These are phyloP conservation scores for Melanogaster broomeanus DNA, from an alignment of 768 basidiomycete species.

Conservation along the genomic window DNA sequence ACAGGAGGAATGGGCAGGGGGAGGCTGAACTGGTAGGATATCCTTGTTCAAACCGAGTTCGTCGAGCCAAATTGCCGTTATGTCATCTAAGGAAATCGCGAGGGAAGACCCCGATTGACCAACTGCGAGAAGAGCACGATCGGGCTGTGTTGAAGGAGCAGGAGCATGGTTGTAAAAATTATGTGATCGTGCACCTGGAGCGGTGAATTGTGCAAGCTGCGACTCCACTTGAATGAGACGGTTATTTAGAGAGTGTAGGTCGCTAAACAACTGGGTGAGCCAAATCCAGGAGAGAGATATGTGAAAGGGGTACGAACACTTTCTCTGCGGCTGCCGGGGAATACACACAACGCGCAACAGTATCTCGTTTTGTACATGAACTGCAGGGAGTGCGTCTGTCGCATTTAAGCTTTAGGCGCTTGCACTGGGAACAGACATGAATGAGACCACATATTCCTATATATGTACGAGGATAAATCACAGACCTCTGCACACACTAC, in stretches of 20 bases:
- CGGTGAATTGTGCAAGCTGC: constrained; percentile 49
- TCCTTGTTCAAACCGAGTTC: constrained; percentile 46
- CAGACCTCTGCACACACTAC: constrained; percentile 81
- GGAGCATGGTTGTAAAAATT: constrained; percentile 13
- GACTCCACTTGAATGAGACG: constrained; percentile 72
- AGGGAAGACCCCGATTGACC: constrained; percentile 47
- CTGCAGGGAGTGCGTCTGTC: constrained; percentile 78
- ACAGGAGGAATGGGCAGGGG: constrained; percentile 15
- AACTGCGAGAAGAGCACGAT: constrained; percentile 39
- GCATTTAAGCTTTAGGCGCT: constrained; percentile 85
- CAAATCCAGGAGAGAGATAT: background rate
- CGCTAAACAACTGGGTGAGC: constrained; percentile 39
- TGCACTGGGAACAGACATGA: constrained; percentile 55
- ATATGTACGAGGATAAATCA: constrained; percentile 1
- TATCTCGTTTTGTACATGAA: constrained; percentile 79
- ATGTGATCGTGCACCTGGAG: constrained; percentile 30
- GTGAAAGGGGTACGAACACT: constrained; percentile 51
- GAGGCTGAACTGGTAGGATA: constrained; percentile 18
- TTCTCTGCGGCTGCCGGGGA: constrained; percentile 85
- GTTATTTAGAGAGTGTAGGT: constrained; percentile 83
- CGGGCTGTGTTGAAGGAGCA: constrained; percentile 11
- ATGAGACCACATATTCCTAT: background rate
- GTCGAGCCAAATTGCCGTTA: constrained; percentile 60
- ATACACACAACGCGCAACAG: constrained; percentile 70
- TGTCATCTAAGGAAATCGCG: constrained; percentile 56